A percentile compares a stretch with the other conserved stretches of the same genome.
Evolutionary conservation across 2,329 filamentous ascomycete species (phyloP).

Genomic region (Apiospora sp.): DNA sequence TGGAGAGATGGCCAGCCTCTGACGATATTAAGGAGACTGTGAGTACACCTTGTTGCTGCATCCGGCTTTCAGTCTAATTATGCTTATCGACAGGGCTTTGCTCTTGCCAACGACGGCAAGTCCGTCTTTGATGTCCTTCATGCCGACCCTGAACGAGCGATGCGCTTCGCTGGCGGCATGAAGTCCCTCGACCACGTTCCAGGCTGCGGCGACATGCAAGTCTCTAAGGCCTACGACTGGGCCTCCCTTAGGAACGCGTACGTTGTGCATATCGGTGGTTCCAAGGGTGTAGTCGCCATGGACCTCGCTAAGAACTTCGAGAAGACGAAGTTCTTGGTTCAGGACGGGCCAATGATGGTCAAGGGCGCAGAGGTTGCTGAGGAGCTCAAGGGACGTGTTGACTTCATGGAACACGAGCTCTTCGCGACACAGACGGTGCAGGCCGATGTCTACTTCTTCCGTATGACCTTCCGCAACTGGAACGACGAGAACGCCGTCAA

Average conservation of each 20-base stretch:
- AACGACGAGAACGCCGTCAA: conserved; percentile 24
- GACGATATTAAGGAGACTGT: conserved; percentile 14
- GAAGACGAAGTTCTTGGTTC: conserved; percentile 36
- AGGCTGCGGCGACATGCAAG: background rate
- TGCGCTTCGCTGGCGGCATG: conserved; percentile 15
- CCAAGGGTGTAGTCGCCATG: conserved; percentile 29
- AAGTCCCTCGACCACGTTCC: conserved; percentile 1
- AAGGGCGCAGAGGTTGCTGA: conserved; percentile 12
- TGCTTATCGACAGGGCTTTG: conserved; percentile 34
- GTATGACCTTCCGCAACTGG: conserved; percentile 21
- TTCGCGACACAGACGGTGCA: conserved; percentile 34
- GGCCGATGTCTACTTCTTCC: conserved; percentile 21
- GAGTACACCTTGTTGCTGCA: conserved; percentile 28
- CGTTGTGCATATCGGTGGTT: conserved; percentile 53
- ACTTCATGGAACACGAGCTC: conserved; percentile 35
- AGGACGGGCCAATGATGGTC: conserved; percentile 37
- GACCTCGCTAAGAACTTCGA: conserved; percentile 29
- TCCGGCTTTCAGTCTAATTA: conserved; percentile 19
- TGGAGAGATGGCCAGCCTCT: conserved; percentile 14
- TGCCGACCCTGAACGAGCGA: conserved; percentile 8
- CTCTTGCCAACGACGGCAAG: conserved; percentile 28
- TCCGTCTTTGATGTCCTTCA: conserved; percentile 13
- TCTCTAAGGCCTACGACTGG: conserved; percentile 41
- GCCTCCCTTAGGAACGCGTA: conserved; percentile 45
- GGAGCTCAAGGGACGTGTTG: conserved; percentile 33